Percentiles rank a stretch among this genome's conserved stretches.
Evolutionary conservation across 257 asterid species (phyloP).

Genomic region (Solanum stenotomum): DNA sequence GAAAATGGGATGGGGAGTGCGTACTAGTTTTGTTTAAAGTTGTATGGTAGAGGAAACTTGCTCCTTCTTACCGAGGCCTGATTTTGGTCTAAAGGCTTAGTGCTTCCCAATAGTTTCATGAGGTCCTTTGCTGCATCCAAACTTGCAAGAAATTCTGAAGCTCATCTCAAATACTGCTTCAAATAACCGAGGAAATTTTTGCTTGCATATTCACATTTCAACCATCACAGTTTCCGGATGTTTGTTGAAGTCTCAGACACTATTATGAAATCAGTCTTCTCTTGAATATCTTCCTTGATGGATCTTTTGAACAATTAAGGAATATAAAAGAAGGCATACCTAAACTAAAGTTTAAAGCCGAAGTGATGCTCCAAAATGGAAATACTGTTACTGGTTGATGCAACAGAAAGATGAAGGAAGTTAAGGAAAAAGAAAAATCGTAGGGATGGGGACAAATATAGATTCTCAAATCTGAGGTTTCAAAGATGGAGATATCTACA

Average conservation of each 20-base stretch:
- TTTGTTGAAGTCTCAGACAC: not conserved
- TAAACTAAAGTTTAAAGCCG: not conserved
- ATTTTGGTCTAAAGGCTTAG: not conserved
- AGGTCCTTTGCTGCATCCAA: not conserved
- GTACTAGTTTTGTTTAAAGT: not conserved
- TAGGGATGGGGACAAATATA: not conserved
- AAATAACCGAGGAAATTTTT: not conserved
- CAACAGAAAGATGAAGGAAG: not conserved
- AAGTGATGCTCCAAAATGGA: not conserved
- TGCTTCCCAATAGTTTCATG: not conserved
- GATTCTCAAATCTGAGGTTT: not conserved
- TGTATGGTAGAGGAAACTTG: not conserved
- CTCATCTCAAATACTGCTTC: not conserved
- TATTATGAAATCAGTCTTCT: not conserved
- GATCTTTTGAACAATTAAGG: not conserved
- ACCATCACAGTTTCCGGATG: not conserved
- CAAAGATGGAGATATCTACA: not conserved
- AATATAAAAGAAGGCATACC: not conserved
- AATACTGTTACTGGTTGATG: not conserved
- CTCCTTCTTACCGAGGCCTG: not conserved
- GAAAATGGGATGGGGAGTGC: not conserved
- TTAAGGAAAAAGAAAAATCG: not conserved
- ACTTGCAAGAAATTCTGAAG: not conserved
- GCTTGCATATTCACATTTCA: not conserved
- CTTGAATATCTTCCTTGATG: not conserved